Percentiles rank a stretch among this genome's conserved stretches.
phyloP scores from a whole-genome alignment of 768 basidiomycete genomes.

The Mycena venus region DNA sequence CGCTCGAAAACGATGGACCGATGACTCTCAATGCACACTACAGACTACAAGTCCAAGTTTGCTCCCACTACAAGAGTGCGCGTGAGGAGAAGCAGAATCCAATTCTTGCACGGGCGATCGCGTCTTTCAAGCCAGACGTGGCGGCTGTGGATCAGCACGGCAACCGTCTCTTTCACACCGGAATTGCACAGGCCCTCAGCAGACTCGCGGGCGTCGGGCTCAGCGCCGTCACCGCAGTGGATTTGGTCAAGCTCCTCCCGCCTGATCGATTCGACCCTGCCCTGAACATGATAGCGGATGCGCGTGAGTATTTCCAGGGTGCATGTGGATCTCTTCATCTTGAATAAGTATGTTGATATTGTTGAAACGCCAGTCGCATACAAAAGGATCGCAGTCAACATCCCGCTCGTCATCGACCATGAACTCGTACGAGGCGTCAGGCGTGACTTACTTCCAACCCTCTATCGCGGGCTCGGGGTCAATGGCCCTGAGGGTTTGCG shows the following conservation, averaged over 20 bases:
- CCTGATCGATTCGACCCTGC: slow-evolving; percentile 53
- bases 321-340: not conserved
- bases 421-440: slow-evolving; percentile 69
- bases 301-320: slow-evolving; percentile 69
- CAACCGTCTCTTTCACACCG: too few relatives aligned
- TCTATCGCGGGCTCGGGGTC: slow-evolving; percentile 66
- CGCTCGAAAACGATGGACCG: slow-evolving; percentile 59
- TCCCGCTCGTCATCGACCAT: slow-evolving; percentile 69
- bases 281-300: slow-evolving; percentile 62
- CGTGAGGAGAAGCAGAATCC: slow-evolving; percentile 49
- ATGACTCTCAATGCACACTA: slow-evolving; percentile 65
- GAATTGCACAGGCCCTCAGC: not conserved
- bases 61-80: slow-evolving; percentile 60
- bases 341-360: not conserved
- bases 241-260: slow-evolving; percentile 53
- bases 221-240: slow-evolving; percentile 33
- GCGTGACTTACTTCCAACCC: slow-evolving; percentile 56
- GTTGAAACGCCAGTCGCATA: not conserved
- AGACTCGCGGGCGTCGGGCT: slow-evolving; percentile 41
- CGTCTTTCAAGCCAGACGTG: slow-evolving; percentile 23
- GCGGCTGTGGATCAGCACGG: not conserved
- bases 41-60: slow-evolving; percentile 62
- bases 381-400: slow-evolving; percentile 63
- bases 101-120: slow-evolving; percentile 43
- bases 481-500: slow-evolving; percentile 59